phyloP scores from a whole-genome alignment of 2,329 filamentous ascomycete species.

The Aspergillus felis region DNA sequence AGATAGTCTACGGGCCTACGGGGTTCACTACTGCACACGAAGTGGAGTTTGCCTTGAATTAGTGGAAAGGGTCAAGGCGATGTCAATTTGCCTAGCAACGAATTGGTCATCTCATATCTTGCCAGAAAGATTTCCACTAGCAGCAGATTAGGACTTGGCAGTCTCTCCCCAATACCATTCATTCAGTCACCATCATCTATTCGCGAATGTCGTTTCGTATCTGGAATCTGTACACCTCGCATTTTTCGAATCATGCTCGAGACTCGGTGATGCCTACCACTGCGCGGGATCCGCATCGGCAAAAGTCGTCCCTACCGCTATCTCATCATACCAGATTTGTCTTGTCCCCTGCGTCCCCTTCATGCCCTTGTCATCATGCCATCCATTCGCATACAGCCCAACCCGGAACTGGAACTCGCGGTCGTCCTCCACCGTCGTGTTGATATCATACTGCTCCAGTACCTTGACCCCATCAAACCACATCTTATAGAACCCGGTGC shows the following conservation, averaged over 20 bases:
- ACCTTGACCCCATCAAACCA: conserved; percentile 48
- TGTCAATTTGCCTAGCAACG: neutral
- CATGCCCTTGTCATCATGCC: conserved; percentile 43
- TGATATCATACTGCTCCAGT: conserved; percentile 35
- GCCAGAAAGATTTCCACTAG: neutral
- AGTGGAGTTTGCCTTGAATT: no score
- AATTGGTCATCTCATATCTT: no score
- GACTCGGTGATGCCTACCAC: neutral
- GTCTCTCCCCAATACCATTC: neutral
- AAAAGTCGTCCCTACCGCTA: conserved; percentile 42
- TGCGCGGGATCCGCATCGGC: conserved; percentile 36
- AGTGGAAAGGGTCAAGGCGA: neutral
- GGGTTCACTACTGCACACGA: no score
- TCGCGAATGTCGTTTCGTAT: no score
- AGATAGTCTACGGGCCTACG: no score
- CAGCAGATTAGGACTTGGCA: neutral
- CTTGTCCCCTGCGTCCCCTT: conserved; percentile 42
- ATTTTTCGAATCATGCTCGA: no score
- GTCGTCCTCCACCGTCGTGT: conserved; percentile 46
- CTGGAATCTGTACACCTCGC: no score
- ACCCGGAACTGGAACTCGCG: conserved; percentile 44
- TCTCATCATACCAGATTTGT: conserved; percentile 51
- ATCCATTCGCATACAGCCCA: conserved; percentile 50
- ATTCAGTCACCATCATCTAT: neutral
- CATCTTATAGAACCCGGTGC: conserved; percentile 44